Evolutionary conservation across 306 rosid genomes (phyloP).

Genomic region (Dryas octopetala): DNA sequence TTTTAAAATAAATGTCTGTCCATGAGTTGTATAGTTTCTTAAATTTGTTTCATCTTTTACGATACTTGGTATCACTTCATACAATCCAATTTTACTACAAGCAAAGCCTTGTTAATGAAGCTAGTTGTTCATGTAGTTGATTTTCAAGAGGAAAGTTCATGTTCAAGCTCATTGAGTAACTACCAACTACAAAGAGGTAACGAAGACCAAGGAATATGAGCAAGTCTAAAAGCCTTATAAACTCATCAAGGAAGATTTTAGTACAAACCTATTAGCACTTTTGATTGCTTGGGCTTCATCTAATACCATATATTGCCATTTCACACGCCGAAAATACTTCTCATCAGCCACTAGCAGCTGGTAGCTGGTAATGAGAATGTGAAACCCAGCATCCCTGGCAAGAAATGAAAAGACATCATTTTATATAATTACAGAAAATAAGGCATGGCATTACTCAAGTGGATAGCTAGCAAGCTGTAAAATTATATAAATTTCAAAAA

Average conservation of each 20-base stretch:
- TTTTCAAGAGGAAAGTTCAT: neutral
- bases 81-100: neutral
- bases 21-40: neutral
- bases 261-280: slow-evolving; percentile 76
- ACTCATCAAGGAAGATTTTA: slow-evolving; percentile 13
- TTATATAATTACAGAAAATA: neutral
- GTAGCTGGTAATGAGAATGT: slow-evolving; percentile 93
- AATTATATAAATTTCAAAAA: neutral
- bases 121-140: neutral
- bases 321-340: slow-evolving; percentile 87
- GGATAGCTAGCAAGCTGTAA: neutral
- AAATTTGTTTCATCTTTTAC: neutral
- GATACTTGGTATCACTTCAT: neutral
- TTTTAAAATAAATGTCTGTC: neutral
- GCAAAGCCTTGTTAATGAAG: neutral
- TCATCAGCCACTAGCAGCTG: slow-evolving; percentile 88
- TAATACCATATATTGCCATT: slow-evolving; percentile 99
- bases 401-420: neutral
- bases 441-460: neutral
- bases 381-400: slow-evolving; percentile 92
- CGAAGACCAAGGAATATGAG: slow-evolving; percentile 9
- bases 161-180: neutral
- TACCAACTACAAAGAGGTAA: neutral
- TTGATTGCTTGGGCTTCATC: slow-evolving; percentile 99
- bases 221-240: neutral